Evolutionary conservation across 768 basidiomycete species (phyloP).

Genomic region (Rhizopogon vesiculosus): DNA sequence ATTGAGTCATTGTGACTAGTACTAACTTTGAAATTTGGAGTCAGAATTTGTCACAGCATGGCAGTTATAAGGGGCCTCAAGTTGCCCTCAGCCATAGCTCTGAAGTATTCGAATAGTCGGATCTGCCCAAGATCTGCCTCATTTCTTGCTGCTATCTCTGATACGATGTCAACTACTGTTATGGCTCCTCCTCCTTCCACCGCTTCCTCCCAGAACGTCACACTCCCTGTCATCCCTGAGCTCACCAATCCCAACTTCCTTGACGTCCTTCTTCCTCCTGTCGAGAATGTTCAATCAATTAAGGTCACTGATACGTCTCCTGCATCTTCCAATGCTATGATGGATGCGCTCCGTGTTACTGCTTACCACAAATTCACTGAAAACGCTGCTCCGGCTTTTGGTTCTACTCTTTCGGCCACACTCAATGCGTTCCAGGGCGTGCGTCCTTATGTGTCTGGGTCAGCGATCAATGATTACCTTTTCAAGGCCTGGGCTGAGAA

Average conservation of each 20-base stretch:
- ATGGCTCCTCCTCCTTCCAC: constrained; percentile 7
- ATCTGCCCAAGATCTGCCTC: neutral
- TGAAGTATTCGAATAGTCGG: neutral
- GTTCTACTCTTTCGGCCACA: constrained; percentile 44
- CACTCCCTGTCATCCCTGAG: constrained; percentile 54
- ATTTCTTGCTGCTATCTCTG: neutral
- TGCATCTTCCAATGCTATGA: constrained; percentile 41
- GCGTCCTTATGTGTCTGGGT: constrained; percentile 15
- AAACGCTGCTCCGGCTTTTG: constrained; percentile 47
- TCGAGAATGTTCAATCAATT: neutral
- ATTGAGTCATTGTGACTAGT: no score
- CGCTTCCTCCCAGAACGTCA: constrained; percentile 38
- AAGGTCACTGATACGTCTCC: neutral
- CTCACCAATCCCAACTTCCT: constrained; percentile 54
- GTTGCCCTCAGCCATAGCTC: no score
- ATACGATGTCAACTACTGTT: neutral
- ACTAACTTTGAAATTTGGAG: no score
- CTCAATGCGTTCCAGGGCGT: constrained; percentile 57
- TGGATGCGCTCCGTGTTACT: constrained; percentile 44
- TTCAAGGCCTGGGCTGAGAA: constrained; percentile 55
- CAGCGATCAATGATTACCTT: constrained; percentile 32
- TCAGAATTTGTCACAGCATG: no score
- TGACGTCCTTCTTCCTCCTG: constrained; percentile 46
- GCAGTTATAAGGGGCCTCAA: no score
- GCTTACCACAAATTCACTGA: constrained; percentile 42